Evolutionary conservation across 148 eudicot genomes (phyloP), one percentile per base, ranked within the genome.

Genomic region (Cornus florida): DNA sequence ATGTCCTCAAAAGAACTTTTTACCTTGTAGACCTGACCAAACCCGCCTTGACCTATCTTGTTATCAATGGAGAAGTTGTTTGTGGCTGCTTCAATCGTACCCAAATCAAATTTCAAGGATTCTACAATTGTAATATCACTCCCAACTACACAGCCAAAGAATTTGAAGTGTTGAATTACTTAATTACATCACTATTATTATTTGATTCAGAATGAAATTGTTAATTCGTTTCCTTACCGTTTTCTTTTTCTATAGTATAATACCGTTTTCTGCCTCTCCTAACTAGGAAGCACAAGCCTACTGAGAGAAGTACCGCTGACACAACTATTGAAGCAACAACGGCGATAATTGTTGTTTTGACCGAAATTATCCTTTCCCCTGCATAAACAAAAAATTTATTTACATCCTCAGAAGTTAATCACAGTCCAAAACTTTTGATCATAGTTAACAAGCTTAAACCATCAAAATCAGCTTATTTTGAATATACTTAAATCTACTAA

Each of bases 41-140:
- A 83, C 10, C 85, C 82, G 28, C 86, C 86, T 65, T 71, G 56
- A 22, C 86, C 86, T 43, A 83, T 65, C 68, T 83, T 79, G 75
- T 83, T 83, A 14, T 4, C 57, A 7, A 74, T 71, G 8, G 75
- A 70, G 67, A 83, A 83, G 59, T 64, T 60, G 16, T 75, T 41
- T 32, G 86, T 83, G 2, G 86, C 79, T 16, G 62, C 73, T 77
- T 77, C 70, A 57, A 28, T 28, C 28, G 28, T 28, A 28, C 28
- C 28, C 0, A 28, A 28, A 1, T 28, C 28, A 28, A 28, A 77
- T 17, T 72, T 77, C 70, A 82, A 82, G 10, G 77, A 82, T 60
- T 75, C 65, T 6, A 53, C 69, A 6, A 33, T 28, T 39, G 46
- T 71, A n/a, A 65, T 75, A 14, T 62, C 72, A 72, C 50, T 33